phyloP scores from a whole-genome alignment of 2,329 filamentous ascomycete species.

The Polychaeton citri region DNA sequence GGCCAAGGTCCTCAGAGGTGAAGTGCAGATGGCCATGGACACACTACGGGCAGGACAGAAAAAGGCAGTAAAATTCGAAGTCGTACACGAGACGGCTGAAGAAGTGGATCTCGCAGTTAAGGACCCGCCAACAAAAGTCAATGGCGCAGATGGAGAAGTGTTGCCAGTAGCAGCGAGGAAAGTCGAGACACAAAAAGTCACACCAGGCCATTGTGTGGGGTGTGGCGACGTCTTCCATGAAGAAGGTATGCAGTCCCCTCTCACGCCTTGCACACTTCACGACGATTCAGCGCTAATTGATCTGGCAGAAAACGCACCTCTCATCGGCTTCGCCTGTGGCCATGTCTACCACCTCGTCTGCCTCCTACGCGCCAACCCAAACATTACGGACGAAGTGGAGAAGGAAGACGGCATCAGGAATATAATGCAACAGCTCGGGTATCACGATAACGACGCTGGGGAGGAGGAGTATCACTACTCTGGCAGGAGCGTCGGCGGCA shows the following conservation, averaged over 20 bases:
- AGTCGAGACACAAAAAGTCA: constrained; percentile 11
- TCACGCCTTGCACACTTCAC: neutral
- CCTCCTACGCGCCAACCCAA: constrained; percentile 36
- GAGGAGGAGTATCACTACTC: constrained; percentile 26
- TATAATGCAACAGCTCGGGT: constrained; percentile 27
- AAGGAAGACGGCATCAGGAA: constrained; percentile 18
- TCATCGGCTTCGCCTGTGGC: constrained; percentile 70
- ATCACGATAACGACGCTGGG: constrained; percentile 28
- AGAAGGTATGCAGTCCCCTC: constrained; percentile 18
- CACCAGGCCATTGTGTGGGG: constrained; percentile 26
- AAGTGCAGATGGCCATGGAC: constrained; percentile 75
- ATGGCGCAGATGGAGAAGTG: constrained; percentile 8
- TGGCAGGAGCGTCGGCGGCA: constrained; percentile 60
- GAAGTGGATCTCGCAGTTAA: constrained; percentile 21
- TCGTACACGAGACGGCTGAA: constrained; percentile 35
- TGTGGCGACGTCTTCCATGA: constrained; percentile 25
- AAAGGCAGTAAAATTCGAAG: constrained; percentile 79
- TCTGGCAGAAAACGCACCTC: constrained; percentile 48
- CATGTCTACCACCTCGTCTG: constrained; percentile 71
- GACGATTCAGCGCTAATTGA: neutral
- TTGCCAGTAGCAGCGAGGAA: constrained; percentile 12
- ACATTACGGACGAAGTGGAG: constrained; percentile 23
- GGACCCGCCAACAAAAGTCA: constrained; percentile 15
- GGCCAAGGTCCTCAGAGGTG: constrained; percentile 70
- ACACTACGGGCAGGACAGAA: constrained; percentile 66